Percentiles rank a stretch among this genome's conserved stretches.
Evolutionary conservation across 2,329 filamentous ascomycete genomes (phyloP).

Genomic region (Paramyrothecium sp.): DNA sequence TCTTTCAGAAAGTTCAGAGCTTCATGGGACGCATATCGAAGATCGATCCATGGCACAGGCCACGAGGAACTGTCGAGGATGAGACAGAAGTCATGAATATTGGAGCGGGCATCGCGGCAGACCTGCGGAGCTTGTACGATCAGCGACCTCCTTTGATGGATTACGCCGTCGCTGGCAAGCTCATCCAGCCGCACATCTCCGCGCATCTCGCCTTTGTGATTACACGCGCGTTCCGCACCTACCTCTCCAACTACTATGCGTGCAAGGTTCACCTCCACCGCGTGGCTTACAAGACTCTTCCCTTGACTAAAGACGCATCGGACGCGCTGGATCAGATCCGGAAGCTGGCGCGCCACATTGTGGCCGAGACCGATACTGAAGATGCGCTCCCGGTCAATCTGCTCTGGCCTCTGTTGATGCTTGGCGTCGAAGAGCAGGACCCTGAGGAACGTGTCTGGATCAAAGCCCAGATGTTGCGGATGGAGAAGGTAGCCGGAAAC

Average conservation of each 20-base stretch:
- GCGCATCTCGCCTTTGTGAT: constrained; percentile 47
- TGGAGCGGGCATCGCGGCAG: constrained; percentile 46
- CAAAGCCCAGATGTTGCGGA: constrained; percentile 43
- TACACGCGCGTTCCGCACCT: constrained; percentile 53
- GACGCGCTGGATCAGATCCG: constrained; percentile 49
- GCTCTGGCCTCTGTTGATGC: constrained; percentile 57
- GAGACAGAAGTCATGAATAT: constrained; percentile 58
- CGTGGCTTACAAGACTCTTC: constrained; percentile 54
- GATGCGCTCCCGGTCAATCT: constrained; percentile 53
- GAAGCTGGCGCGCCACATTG: constrained; percentile 42
- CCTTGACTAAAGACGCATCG: constrained; percentile 46
- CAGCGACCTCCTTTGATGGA: constrained; percentile 54
- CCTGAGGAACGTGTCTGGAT: constrained; percentile 49
- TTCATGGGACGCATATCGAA: constrained; percentile 56
- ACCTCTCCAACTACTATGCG: constrained; percentile 55
- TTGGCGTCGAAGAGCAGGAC: constrained; percentile 54
- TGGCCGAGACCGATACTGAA: constrained; percentile 34
- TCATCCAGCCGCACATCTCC: constrained; percentile 46
- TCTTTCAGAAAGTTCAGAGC: constrained; percentile 57
- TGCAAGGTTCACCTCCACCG: constrained; percentile 55
- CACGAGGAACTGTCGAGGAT: constrained; percentile 54
- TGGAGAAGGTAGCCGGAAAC: constrained; percentile 44
- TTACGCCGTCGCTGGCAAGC: constrained; percentile 49
- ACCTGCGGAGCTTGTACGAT: constrained; percentile 49
- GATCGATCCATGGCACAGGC: constrained; percentile 56